Conservation (phyloP, 495 filamentous ascomycete species). For the Aspergillus campestris region DNA sequence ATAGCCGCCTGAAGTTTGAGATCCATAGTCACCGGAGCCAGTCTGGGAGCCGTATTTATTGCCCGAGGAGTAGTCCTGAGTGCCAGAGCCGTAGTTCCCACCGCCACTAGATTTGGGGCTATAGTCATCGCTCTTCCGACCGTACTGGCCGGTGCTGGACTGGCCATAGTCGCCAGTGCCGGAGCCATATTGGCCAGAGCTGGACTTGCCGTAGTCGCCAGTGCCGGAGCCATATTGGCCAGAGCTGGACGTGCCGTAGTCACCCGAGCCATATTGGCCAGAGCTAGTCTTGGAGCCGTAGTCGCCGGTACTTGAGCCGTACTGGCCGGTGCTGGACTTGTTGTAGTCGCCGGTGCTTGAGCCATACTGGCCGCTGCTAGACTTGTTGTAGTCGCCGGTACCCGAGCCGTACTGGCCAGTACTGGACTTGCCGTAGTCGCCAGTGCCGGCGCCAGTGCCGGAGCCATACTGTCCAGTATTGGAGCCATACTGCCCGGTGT, state of each 20-base stretch:
- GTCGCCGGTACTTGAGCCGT: conserved; percentile 26
- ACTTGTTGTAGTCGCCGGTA: conserved; percentile 14
- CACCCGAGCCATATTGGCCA: conserved; percentile 6
- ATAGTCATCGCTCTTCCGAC: too few species aligned
- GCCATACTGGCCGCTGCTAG: not conserved
- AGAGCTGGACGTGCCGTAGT: conserved; percentile 15
- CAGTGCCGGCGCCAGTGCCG: conserved; percentile 34
- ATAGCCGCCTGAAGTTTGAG: conserved; percentile 9
- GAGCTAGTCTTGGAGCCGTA: conserved; percentile 3
- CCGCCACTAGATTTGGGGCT: too few species aligned
- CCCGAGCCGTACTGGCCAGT: too few species aligned
- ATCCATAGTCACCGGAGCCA: conserved; percentile 14
- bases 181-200: conserved; percentile 7
- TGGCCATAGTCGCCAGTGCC: conserved; percentile 1
- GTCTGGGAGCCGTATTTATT: too few species aligned
- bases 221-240: conserved; percentile 7
- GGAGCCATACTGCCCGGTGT: too few species aligned
- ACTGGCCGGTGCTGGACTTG: too few species aligned
- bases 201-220: conserved; percentile 14
- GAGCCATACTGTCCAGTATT: too few species aligned
- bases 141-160: too few species aligned
- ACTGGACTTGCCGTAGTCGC: not conserved
- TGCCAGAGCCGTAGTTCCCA: conserved; percentile 1
- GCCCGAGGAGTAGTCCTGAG: not conserved
- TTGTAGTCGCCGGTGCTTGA: conserved; percentile 15